Conservation (phyloP, 257 asterid genomes). For the Nyctanthes arbortristis region DNA sequence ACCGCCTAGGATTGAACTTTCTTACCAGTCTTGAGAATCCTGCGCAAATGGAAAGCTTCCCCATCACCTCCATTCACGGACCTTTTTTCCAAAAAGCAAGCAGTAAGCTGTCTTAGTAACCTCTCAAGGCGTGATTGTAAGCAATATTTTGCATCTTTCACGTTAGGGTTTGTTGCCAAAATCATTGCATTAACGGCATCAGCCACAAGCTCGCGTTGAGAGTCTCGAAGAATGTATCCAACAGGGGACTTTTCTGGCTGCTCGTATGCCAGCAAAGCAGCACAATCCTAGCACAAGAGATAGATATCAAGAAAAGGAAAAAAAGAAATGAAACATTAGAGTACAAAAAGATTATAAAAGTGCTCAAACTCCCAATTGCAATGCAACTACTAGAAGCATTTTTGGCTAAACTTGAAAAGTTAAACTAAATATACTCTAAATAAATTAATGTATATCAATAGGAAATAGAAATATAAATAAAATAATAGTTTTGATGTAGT, state of each 20-base stretch:
- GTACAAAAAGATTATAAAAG: neutral
- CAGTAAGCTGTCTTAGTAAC: conserved; percentile 70
- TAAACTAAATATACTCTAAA: no score
- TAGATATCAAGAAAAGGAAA: neutral
- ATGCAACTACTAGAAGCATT: neutral
- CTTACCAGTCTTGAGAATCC: conserved; percentile 55
- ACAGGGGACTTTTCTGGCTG: conserved; percentile 68
- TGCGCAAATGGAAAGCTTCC: conserved; percentile 71
- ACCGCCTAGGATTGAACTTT: conserved; percentile 29
- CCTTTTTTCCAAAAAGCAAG: conserved; percentile 79
- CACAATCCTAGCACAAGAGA: conserved; percentile 67
- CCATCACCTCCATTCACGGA: conserved; percentile 77
- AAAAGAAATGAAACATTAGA: conserved; percentile 1
- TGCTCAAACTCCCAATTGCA: neutral
- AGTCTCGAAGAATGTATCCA: conserved; percentile 77
- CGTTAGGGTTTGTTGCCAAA: conserved; percentile 62
- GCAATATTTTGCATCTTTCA: conserved; percentile 49
- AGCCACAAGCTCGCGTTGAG: conserved; percentile 88
- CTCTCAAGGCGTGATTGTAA: conserved; percentile 76
- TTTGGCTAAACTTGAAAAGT: neutral
- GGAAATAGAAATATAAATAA: neutral
- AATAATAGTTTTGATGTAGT: neutral
- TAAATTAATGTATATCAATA: no score
- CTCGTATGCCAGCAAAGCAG: conserved; percentile 84
- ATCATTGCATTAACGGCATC: conserved; percentile 83